phyloP scores from a whole-genome alignment of 1,284 basidiomycete genomes.

The Gymnopus androsaceus region DNA sequence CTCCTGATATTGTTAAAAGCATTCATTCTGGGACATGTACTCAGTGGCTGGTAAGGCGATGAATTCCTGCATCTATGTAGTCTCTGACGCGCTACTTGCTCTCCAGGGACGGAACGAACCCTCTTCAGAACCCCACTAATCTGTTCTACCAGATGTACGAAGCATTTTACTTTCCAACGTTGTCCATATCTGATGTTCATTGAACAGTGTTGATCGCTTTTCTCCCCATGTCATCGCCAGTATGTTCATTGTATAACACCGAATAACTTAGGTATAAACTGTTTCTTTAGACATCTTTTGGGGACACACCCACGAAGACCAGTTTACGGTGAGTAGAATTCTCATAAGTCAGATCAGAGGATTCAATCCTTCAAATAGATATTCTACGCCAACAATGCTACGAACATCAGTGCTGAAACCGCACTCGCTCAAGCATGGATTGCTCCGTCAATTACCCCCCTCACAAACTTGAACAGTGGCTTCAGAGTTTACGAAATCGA shows the following conservation, averaged over 20 bases:
- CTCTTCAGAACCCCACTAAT: slow-evolving; percentile 59
- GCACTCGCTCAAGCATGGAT: slow-evolving; percentile 66
- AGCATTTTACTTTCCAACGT: slow-evolving; percentile 6
- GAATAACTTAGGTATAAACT: slow-evolving; percentile 4
- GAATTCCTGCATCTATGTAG: slow-evolving; percentile 40
- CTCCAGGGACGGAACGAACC: not conserved
- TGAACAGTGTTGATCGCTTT: slow-evolving; percentile 72
- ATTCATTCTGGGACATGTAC: slow-evolving; percentile 51
- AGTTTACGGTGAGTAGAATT: slow-evolving; percentile 56
- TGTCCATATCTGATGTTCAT: not conserved
- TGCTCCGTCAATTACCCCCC: slow-evolving; percentile 72
- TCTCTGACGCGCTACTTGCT: no score
- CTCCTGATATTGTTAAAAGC: slow-evolving; percentile 39
- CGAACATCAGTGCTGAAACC: slow-evolving; percentile 55
- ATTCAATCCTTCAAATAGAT: slow-evolving; percentile 43
- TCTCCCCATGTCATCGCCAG: slow-evolving; percentile 80
- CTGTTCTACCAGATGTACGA: slow-evolving; percentile 72
- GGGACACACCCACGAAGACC: slow-evolving; percentile 83
- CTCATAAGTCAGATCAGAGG: not conserved
- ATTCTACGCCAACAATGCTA: slow-evolving; percentile 77
- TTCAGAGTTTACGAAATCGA: slow-evolving; percentile 83
- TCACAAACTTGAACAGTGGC: slow-evolving; percentile 76
- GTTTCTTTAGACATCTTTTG: slow-evolving; percentile 64
- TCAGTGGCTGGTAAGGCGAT: slow-evolving; percentile 71
- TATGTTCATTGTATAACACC: slow-evolving; percentile 33